Evolutionary conservation across 768 basidiomycete species (phyloP).

Genomic region (Favolaschia claudopus): DNA sequence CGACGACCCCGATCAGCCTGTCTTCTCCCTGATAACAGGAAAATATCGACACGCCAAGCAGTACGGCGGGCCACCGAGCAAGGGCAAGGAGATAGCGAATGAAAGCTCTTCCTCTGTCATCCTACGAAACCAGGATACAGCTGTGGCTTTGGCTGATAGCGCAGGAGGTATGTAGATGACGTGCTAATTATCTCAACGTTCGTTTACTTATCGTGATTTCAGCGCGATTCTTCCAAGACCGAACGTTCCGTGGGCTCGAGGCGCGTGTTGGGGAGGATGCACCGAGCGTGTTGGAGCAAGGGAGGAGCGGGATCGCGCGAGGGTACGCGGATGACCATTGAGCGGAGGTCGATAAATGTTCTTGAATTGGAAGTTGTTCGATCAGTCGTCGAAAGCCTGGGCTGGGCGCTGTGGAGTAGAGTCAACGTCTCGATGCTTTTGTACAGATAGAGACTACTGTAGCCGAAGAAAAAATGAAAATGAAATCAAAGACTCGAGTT

Average conservation of each 20-base stretch:
- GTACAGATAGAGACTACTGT: no score
- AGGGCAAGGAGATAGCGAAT: slow-evolving; percentile 28
- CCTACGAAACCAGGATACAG: slow-evolving; percentile 68
- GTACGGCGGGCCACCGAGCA: slow-evolving; percentile 52
- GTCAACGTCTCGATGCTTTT: no score
- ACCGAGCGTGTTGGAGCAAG: slow-evolving; percentile 87
- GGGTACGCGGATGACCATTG: slow-evolving; percentile 74
- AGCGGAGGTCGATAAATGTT: no score
- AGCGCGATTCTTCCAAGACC: slow-evolving; percentile 76
- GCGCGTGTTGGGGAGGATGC: slow-evolving; percentile 76
- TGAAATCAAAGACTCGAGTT: no score
- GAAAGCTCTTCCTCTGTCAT: slow-evolving; percentile 52
- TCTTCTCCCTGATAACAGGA: slow-evolving; percentile 88
- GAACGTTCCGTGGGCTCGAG: slow-evolving; percentile 87
- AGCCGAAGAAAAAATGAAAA: no score
- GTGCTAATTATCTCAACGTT: not conserved
- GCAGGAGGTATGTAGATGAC: slow-evolving; percentile 64
- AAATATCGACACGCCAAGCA: slow-evolving; percentile 81
- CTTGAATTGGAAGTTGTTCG: no score
- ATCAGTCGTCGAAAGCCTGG: no score
- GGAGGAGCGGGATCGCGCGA: slow-evolving; percentile 87
- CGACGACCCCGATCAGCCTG: slow-evolving; percentile 72
- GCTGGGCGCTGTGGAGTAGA: no score
- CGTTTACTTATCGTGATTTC: slow-evolving; percentile 1
- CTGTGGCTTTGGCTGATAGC: slow-evolving; percentile 67